Evolutionary conservation across 2,329 filamentous ascomycete genomes (phyloP), one percentile per base, ranked within the genome.

Genomic region (Aspergillus vadensis): DNA sequence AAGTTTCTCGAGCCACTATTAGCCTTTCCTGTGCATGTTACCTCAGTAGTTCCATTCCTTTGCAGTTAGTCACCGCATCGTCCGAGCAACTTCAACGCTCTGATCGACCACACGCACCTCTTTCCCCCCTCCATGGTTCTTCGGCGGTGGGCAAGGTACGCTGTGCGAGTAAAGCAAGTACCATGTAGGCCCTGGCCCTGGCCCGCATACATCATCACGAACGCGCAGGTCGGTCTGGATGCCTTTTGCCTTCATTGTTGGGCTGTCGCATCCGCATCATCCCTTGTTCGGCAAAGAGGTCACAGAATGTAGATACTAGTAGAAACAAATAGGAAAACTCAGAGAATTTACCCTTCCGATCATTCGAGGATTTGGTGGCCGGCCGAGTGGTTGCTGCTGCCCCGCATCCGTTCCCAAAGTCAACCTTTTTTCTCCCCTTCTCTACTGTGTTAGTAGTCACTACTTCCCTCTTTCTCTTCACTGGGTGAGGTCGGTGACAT

Each of bases 351-450:
- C 47, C 47, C 15, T 50, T n/a, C 15, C 41, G 21, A 23, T 27
- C 36, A 55, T 55, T 43, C 36, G 52, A 55, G 52, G 41, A 25
- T 44, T 44, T 44, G 19, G 52, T 41, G 36, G n/a, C 50, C 32
- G 54, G 47, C 47, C 25, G 47, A 30, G 25, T 27, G 47, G 47
- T 55, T 32, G 36, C 41, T 57, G 25, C 19, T 53, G 63, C 58
- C 63, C 63, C 63, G 63, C 63, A 65, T 63, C 59, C 56, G 56
- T 14, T 36, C 43, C 59, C 32, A 57, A 47, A 51, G 55, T 55
- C 56, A 57, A 23, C 41, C 53, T 36, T 44, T 55, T 38, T 21
- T 15, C 30, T 10, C 30, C 12, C 25, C 25, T 27, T 27, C 25
- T 27, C 25, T 8, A 27, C 6, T 27, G 25, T 27, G 25, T 8